phyloP scores from a whole-genome alignment of 768 basidiomycete genomes.

The Floccularia luteovirens region DNA sequence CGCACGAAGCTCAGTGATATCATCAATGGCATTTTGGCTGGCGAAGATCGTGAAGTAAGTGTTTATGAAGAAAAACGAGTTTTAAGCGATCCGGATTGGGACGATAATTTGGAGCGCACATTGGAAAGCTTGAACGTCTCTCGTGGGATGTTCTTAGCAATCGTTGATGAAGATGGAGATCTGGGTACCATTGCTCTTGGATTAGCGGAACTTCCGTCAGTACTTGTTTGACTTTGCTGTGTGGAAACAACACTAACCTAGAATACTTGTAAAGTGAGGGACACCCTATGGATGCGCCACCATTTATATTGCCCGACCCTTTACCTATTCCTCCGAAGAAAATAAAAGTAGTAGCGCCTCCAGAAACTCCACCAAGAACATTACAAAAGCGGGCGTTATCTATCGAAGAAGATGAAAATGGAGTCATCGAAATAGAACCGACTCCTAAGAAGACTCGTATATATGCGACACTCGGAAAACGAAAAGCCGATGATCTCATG shows the following conservation, averaged over 20 bases:
- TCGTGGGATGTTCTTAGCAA: constrained; percentile 80
- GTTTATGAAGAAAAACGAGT: constrained; percentile 85
- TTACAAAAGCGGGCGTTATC: constrained; percentile 50
- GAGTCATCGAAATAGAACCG: constrained; percentile 47
- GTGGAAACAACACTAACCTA: constrained; percentile 1
- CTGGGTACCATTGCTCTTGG: constrained; percentile 66
- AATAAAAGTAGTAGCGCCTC: constrained; percentile 29
- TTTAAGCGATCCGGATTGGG: constrained; percentile 89
- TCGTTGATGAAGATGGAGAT: constrained; percentile 84
- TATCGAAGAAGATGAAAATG: constrained; percentile 41
- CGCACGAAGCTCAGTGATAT: constrained; percentile 67
- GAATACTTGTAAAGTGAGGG: constrained; percentile 33
- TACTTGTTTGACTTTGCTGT: constrained; percentile 16
- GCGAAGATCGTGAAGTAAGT: constrained; percentile 55
- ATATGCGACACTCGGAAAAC: no score
- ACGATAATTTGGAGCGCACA: constrained; percentile 79
- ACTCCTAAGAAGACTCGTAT: constrained; percentile 49
- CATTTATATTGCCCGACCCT: constrained; percentile 59
- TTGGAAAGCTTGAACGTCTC: constrained; percentile 75
- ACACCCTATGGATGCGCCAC: constrained; percentile 40
- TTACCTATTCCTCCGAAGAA: constrained; percentile 48
- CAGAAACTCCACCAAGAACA: constrained; percentile 32
- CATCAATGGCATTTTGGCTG: constrained; percentile 58
- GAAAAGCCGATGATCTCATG: constrained; percentile 22
- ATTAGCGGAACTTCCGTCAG: constrained; percentile 65